Evolutionary conservation across 371 early-diverging fungal genomes (phyloP), one percentile per base, ranked within the genome.

Genomic region (Batkoa obscura): DNA sequence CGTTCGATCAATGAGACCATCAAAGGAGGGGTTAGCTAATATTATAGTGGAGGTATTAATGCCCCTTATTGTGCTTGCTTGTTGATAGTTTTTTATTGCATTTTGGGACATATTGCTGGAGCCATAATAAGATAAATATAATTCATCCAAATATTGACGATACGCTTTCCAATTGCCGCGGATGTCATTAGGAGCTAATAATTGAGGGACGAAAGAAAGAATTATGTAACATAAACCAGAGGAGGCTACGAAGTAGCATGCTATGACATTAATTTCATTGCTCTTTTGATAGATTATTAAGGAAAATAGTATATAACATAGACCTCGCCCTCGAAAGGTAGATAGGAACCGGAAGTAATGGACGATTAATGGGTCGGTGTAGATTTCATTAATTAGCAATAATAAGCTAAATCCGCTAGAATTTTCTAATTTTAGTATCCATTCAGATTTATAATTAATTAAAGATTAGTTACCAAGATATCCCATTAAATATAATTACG

Each of bases 61-160:
- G n/a, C n/a, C n/a, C n/a, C n/a, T n/a, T n/a, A n/a, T n/a, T n/a
- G n/a, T n/a, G n/a, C n/a, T n/a, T n/a, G n/a, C n/a, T n/a, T n/a
- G n/a, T n/a, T n/a, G n/a, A n/a, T n/a, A n/a, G n/a, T n/a, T n/a
- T n/a, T n/a, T n/a, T 61, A 69, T 6, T 68, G 76, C 60, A 70
- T 68, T 54, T 65, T 65, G 36, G 76, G 74, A 39, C 68, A 71
- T 1, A 10, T n/a, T 51, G 75, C 70, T 9, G 51, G 59, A 15
- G 75, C 74, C 47, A 77, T 76, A 23, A 75, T 74, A 60, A 71
- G 68, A 63, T 12, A n/a, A n/a, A 2, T 56, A 30, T 12, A 45
- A 4, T 10, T 55, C 56, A 2, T 55, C 56, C 6, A n/a, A 33
- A 2, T 34, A 55, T 23, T 39, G 41, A 12, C 43, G 42, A 33